phyloP scores from a whole-genome alignment of 2,329 filamentous ascomycete species.

The Alternaria burnsii region DNA sequence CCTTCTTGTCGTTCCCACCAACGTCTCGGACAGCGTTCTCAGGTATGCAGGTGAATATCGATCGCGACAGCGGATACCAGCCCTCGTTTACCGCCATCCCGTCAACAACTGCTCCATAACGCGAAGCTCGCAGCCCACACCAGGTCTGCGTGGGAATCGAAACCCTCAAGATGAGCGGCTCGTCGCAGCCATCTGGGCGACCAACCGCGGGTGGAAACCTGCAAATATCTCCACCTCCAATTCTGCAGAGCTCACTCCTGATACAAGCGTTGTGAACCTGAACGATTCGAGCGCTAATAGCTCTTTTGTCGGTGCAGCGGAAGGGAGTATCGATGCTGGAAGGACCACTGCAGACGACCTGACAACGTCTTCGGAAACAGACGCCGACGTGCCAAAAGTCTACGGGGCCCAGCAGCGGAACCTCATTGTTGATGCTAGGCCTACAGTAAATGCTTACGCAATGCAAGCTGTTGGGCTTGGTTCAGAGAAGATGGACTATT shows the following conservation, averaged over 20 bases:
- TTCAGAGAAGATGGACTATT: constrained; percentile 98
- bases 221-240: constrained; percentile 36
- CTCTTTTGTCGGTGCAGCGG: constrained; percentile 46
- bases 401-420: constrained; percentile 95
- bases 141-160: constrained; percentile 84
- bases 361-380: constrained; percentile 48
- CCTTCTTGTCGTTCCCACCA: constrained; percentile 81
- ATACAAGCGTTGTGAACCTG: constrained; percentile 46
- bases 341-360: constrained; percentile 39
- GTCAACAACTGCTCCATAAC: constrained; percentile 98
- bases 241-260: constrained; percentile 38
- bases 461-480: constrained; percentile 94
- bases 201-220: constrained; percentile 54
- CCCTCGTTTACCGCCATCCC: constrained; percentile 91
- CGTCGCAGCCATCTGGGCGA: constrained; percentile 89
- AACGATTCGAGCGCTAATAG: constrained; percentile 44
- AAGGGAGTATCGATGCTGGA: constrained; percentile 30
- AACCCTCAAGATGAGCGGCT: constrained; percentile 97
- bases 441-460: constrained; percentile 90
- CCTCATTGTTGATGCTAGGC: constrained; percentile 93
- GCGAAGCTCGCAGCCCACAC: constrained; percentile 88
- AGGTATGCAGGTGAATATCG: constrained; percentile 92
- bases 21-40: constrained; percentile 95
- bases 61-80: constrained; percentile 87
- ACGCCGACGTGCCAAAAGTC: constrained; percentile 56